Conservation (phyloP, 2,329 filamentous ascomycete species). For the Talaromyces sp. region DNA sequence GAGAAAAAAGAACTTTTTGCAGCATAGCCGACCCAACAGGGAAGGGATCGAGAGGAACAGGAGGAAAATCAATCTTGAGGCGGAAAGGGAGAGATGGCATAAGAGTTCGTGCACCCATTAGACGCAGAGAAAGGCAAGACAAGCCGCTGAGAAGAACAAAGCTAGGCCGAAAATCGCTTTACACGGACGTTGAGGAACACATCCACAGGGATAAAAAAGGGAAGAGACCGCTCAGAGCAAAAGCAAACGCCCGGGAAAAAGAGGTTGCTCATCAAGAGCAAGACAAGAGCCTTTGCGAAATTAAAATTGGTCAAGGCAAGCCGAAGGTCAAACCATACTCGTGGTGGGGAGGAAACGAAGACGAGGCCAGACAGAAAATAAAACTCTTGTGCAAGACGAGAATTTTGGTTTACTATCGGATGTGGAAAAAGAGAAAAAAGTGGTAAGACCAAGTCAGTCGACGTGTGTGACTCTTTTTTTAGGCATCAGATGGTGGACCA, state of each 20-base stretch:
- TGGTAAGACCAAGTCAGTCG: constrained; percentile 3
- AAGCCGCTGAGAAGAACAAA: constrained; percentile 11
- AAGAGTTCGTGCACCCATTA: constrained; percentile 31
- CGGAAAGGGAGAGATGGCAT: constrained; percentile 6
- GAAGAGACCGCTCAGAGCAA: constrained; percentile 29
- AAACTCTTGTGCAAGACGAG: constrained; percentile 2
- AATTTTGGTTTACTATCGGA: constrained; percentile 29
- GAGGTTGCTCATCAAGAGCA: constrained; percentile 36
- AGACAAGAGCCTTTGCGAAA: constrained; percentile 31
- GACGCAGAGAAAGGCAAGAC: constrained; percentile 22
- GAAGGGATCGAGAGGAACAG: constrained; percentile 23
- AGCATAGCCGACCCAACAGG: constrained; percentile 39
- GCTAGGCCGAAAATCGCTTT: constrained; percentile 12
- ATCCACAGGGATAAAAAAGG: constrained; percentile 29
- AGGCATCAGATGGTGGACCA: constrained; percentile 26
- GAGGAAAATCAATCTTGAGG: constrained; percentile 12
- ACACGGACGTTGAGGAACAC: constrained; percentile 12
- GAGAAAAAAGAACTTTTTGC: constrained; percentile 35
- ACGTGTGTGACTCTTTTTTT: constrained; percentile 5
- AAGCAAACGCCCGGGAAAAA: constrained; percentile 37
- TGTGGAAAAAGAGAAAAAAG: not conserved
- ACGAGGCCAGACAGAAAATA: constrained; percentile 18
- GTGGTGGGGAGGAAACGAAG: constrained; percentile 37
- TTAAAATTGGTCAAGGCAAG: constrained; percentile 26
- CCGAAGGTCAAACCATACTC: constrained; percentile 35